phyloP scores from a whole-genome alignment of 306 rosid genomes.

The Trifolium repens region DNA sequence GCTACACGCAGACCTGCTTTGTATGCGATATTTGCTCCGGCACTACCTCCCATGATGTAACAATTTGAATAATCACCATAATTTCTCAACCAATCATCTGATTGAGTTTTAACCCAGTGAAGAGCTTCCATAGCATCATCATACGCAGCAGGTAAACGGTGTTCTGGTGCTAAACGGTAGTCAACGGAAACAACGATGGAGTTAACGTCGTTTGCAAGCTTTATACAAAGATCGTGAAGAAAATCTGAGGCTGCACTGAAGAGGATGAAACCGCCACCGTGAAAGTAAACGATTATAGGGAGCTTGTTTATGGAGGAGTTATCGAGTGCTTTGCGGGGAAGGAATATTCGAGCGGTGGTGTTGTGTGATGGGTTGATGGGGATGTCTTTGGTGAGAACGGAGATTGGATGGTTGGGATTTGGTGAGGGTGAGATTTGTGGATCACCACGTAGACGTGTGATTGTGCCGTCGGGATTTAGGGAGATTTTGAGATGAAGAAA shows the following conservation, averaged over 20 bases:
- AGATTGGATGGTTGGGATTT: slow-evolving; percentile 34
- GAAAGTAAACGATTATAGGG: slow-evolving; percentile 55
- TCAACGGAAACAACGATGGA: slow-evolving; percentile 52
- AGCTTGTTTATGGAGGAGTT: slow-evolving; percentile 14
- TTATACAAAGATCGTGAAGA: slow-evolving; percentile 40
- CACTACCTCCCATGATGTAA: slow-evolving; percentile 59
- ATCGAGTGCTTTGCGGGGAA: slow-evolving; percentile 45
- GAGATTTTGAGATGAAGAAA: slow-evolving; percentile 40
- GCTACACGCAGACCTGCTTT: slow-evolving; percentile 45
- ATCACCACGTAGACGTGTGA: slow-evolving; percentile 40
- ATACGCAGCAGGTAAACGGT: slow-evolving; percentile 55
- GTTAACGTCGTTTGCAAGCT: slow-evolving; percentile 44
- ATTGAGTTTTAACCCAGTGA: slow-evolving; percentile 46
- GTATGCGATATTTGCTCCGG: slow-evolving; percentile 61
- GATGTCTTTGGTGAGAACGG: slow-evolving; percentile 52
- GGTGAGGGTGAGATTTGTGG: slow-evolving; percentile 39
- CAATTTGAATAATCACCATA: slow-evolving; percentile 50
- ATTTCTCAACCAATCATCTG: slow-evolving; percentile 49
- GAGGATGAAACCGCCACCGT: slow-evolving; percentile 61
- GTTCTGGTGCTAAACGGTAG: slow-evolving; percentile 61
- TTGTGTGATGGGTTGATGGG: slow-evolving; percentile 49
- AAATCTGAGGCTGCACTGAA: slow-evolving; percentile 48
- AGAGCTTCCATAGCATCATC: slow-evolving; percentile 63
- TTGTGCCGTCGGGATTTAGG: slow-evolving; percentile 44
- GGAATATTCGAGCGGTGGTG: slow-evolving; percentile 51